Base-by-base conservation (phyloP, 2,329 filamentous ascomycete species). In the Colletotrichum acutatum region DNA sequence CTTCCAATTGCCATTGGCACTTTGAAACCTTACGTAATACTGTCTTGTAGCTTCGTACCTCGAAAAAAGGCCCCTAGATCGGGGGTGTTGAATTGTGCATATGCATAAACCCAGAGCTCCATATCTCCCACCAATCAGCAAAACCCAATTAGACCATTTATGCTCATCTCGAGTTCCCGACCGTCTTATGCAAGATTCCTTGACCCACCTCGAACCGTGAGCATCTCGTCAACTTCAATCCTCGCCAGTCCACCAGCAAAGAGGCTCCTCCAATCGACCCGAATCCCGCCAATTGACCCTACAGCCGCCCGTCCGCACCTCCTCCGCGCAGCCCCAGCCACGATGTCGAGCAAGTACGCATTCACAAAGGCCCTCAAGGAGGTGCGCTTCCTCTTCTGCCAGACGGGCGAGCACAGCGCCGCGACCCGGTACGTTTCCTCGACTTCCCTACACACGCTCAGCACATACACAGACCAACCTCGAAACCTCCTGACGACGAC, bases 361-460 rank as follows among this genome's bases (percentile, higher is more conserved):
- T 99, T 99, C 86, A 90, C 91, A 78, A 93, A 95, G 84, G 87
- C 91, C 77, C 89, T 99, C 83, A 97, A 95, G 89, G 97, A 99
- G 89, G 90, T 99, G 83, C 94, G 97, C 82, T 99, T 99, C 87
- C 90, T 97, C 79, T 96, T 98, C 87, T 98, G 97, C 88, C 96
- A 98, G 86, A 95, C 94, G 66, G 94, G 93, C 77, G 93, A 97
- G 82, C 92, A 95, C 82, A 98, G 96, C 88, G 93, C 94, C 80
- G 92, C 94, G 75, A 93, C 94, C 76, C 92, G 97, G 97, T 97
- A 87, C 81, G 88, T 84, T 64, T 68, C 54, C 54, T 49, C 42
- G 7, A 11, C 54, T 30, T 62, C 28, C 66, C 46, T n/a, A 32
- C 8, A n/a, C 8, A 42, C 37, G 6, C 37, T 42, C 37, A 42